phyloP scores from a whole-genome alignment of 805 yeast genomes.

The Millerozyma acaciae region DNA sequence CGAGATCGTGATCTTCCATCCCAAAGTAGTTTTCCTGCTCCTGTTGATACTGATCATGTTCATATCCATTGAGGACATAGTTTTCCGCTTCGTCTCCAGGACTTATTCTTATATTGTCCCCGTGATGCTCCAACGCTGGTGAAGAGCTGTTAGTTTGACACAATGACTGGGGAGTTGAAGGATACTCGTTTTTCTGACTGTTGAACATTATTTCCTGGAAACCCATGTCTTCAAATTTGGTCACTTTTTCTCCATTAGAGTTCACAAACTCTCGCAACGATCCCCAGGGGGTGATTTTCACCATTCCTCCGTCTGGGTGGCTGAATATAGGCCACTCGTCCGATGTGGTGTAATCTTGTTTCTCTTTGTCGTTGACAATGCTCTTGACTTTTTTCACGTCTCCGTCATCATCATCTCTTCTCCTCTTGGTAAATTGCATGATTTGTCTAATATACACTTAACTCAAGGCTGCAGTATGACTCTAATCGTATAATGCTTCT shows the following conservation, averaged over 20 bases:
- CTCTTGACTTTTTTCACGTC: conserved; percentile 15
- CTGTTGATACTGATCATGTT: conserved; percentile 16
- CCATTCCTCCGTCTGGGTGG: conserved; percentile 61
- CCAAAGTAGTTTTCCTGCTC: conserved; percentile 40
- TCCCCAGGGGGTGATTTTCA: conserved; percentile 64
- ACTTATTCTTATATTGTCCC: conserved; percentile 21
- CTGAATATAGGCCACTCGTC: conserved; percentile 53
- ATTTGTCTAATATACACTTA: no score
- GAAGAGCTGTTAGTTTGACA: conserved; percentile 7
- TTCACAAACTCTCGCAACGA: conserved; percentile 46
- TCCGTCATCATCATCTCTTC: conserved; percentile 10
- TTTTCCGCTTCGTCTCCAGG: conserved; percentile 38
- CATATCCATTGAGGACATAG: conserved; percentile 34
- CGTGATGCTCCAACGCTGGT: conserved; percentile 8
- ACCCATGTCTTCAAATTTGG: conserved; percentile 44
- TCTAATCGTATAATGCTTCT: no score
- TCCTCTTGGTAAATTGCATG: no score
- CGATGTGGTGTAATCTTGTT: conserved; percentile 15
- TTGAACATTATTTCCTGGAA: conserved; percentile 21
- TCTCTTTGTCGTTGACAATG: conserved; percentile 10
- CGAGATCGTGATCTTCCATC: conserved; percentile 20
- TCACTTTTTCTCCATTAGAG: conserved; percentile 41
- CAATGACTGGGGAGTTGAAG: conserved; percentile 24
- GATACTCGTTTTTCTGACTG: conserved; percentile 9
- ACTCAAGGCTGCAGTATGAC: no score